These are phyloP conservation scores for Silene noctiflora DNA, from an alignment of 179 eudicot genomes.

Conservation along the genomic window DNA sequence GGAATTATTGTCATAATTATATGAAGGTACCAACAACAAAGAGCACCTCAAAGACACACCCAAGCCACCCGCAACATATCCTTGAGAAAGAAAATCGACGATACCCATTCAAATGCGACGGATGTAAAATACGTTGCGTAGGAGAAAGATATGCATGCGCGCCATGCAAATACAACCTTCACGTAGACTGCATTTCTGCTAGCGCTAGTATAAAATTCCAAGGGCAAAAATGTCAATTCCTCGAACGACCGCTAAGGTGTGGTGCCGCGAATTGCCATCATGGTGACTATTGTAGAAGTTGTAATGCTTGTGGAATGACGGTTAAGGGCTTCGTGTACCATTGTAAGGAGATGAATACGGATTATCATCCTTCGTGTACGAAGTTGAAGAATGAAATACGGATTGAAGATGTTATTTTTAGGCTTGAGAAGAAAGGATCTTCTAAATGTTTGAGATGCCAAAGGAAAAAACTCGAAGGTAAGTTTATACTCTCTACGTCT, in stretches of 20 bases:
- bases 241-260: not conserved
- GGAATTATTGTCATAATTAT: not conserved
- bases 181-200: conserved; percentile 4
- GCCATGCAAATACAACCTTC: conserved; percentile 13
- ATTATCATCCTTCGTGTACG: conserved; percentile 23
- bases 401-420: conserved; percentile 14
- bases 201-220: not conserved
- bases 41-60: not conserved
- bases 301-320: conserved; percentile 22
- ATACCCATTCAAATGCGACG: conserved; percentile 9
- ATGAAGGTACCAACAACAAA: not conserved
- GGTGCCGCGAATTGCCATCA: not conserved
- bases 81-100: not conserved
- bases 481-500: not conserved
- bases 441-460: conserved; percentile 1
- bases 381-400: conserved; percentile 9
- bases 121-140: conserved; percentile 11
- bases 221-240: not conserved
- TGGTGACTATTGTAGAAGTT: conserved; percentile 16
- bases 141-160: conserved; percentile 12
- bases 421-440: not conserved
- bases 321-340: conserved; percentile 22
- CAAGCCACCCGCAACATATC: not conserved
- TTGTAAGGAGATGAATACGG: not conserved
- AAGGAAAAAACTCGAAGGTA: not conserved